Conservation (phyloP, 371 early-diverging fungal species). For the Rhizomucor miehei region DNA sequence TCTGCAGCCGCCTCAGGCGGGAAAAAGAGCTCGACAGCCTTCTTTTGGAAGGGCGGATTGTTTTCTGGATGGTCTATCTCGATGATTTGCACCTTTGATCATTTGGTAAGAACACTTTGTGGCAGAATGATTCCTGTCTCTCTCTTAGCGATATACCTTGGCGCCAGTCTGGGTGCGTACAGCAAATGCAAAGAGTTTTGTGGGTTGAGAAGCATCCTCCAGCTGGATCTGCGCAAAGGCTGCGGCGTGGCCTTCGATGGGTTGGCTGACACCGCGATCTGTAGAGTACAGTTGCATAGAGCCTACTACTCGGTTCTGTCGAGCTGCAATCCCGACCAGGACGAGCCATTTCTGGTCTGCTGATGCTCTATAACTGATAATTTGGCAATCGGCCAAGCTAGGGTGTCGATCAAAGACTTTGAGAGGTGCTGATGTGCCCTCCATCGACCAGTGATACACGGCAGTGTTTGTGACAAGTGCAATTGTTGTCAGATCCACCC, state of each 20-base stretch:
- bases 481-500: slow-evolving; percentile 85
- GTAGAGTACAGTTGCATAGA: slow-evolving; percentile 94
- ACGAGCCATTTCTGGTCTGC: slow-evolving; percentile 92
- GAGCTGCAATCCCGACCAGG: slow-evolving; percentile 91
- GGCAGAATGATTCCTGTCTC: too few relatives aligned
- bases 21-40: slow-evolving; percentile 92
- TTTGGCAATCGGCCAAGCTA: slow-evolving; percentile 81
- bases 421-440: slow-evolving; percentile 80
- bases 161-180: slow-evolving; percentile 76
- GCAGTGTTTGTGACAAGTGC: slow-evolving; percentile 88
- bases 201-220: slow-evolving; percentile 74
- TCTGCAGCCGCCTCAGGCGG: slow-evolving; percentile 92
- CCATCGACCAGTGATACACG: slow-evolving; percentile 97
- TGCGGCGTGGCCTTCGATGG: slow-evolving; percentile 96
- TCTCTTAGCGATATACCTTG: slow-evolving; percentile 55
- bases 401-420: slow-evolving; percentile 94
- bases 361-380: slow-evolving; percentile 93
- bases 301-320: slow-evolving; percentile 89
- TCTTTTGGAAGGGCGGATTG: slow-evolving; percentile 88
- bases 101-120: neutral
- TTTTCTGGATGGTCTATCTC: slow-evolving; percentile 95
- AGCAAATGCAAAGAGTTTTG: slow-evolving; percentile 93
- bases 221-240: slow-evolving; percentile 89
- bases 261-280: slow-evolving; percentile 91
- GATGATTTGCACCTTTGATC: slow-evolving; percentile 84